Evolutionary conservation across 495 filamentous ascomycete genomes (phyloP), one percentile per base, ranked within the genome.

Genomic region (Penicillium antarcticum): DNA sequence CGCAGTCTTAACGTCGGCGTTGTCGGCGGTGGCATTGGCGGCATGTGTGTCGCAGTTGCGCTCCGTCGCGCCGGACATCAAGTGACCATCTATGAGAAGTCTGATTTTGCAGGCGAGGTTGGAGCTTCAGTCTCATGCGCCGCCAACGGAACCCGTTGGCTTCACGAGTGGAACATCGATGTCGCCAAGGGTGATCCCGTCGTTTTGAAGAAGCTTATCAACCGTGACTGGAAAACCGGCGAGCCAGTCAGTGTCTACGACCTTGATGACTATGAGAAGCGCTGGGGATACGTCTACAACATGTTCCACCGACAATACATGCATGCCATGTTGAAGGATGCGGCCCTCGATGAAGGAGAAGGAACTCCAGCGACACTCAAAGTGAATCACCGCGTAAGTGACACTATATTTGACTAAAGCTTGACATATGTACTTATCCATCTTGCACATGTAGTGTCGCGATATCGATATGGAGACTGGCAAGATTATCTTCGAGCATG

Each of bases 1-100:
- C 61, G 51, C 44, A 62, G 40, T 21, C 58, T 82, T 9, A 69
- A 71, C 26, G 64, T 84, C 43, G 73, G 81, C 24, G 73, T 89
- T 3, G 71, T 87, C 17, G 86, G 86, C 14, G 86, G 83, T 7
- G 86, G 86, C 14, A 80, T 89, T 29, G 83, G 83, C n/a, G 87
- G 87, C 6, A 72, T 91, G 40, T 79, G 79, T 9, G 78, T 79
- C 2, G 82, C 84, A 1, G 85, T 88, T 52, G 71, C 84, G 9
- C 71, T 83, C 21, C 74, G 76, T 10, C 78, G 86, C 19, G 77
- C 83, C n/a, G 86, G 85, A 32, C 84, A 87, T 58, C 56, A 68
- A 4, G 85, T 88, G 12, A 76, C 70, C 12, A 74, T 72, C 42
- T 72, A 76, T 46, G 72, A 76, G 37, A 66, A 61, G 23, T 58